These are phyloP conservation scores for Calocybe gangraenosa DNA, from an alignment of 768 basidiomycete genomes.

Conservation along the genomic window DNA sequence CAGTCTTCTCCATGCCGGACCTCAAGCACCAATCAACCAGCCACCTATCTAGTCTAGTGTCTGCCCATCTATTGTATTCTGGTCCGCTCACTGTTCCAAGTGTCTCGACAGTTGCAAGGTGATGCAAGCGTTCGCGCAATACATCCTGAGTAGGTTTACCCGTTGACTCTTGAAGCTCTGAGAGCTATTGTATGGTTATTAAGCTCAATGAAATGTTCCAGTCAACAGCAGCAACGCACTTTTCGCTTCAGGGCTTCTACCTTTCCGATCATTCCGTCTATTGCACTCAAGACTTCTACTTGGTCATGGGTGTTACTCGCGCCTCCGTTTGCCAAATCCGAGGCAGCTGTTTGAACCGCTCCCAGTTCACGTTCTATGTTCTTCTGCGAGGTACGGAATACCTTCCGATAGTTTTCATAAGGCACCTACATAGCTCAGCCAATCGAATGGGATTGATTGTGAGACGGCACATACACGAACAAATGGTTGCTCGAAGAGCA, in stretches of 20 bases:
- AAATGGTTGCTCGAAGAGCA: conserved; percentile 86
- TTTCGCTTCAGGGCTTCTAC: conserved; percentile 85
- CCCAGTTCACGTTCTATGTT: conserved; percentile 77
- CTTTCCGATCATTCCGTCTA: conserved; percentile 74
- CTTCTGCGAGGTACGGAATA: conserved; percentile 81
- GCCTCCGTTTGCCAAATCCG: conserved; percentile 53
- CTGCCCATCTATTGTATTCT: conserved; percentile 73
- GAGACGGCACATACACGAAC: conserved; percentile 45
- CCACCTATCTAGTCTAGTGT: conserved; percentile 81
- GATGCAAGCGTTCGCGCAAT: conserved; percentile 69
- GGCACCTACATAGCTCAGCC: conserved; percentile 55
- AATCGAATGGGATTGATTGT: conserved; percentile 2
- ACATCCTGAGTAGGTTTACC: conserved; percentile 66
- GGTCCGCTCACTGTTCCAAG: conserved; percentile 46
- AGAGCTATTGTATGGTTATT: conserved; percentile 28
- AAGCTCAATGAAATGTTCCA: conserved; percentile 1
- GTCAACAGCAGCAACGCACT: conserved; percentile 38
- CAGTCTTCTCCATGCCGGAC: conserved; percentile 73
- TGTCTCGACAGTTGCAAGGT: conserved; percentile 61
- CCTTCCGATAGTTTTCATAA: conserved; percentile 83
- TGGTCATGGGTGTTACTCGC: conserved; percentile 32
- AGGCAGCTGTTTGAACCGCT: conserved; percentile 49
- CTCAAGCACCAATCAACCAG: conserved; percentile 91
- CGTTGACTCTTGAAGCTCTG: conserved; percentile 42
- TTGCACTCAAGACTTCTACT: conserved; percentile 52